These are phyloP conservation scores for Penicillium sp. DNA, from an alignment of 2,329 filamentous ascomycete species.

Conservation along the genomic window DNA sequence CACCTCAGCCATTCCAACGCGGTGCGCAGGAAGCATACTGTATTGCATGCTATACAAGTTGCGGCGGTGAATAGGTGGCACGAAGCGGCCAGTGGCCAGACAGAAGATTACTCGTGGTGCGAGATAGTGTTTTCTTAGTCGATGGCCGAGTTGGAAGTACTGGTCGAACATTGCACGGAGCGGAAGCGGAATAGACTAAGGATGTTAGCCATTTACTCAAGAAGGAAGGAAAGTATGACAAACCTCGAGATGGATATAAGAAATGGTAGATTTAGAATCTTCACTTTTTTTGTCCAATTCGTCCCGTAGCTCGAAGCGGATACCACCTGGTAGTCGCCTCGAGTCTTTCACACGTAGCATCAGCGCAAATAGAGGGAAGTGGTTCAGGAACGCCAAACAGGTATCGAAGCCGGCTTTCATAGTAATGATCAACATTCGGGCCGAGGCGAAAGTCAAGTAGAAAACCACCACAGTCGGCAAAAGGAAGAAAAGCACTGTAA, in stretches of 20 bases:
- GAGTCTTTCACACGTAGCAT: constrained; percentile 97
- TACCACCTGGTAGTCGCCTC: constrained; percentile 82
- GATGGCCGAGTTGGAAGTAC: constrained; percentile 90
- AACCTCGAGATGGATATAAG: constrained; percentile 84
- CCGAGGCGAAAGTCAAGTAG: constrained; percentile 92
- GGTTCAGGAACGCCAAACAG: constrained; percentile 87
- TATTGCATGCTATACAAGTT: constrained; percentile 96
- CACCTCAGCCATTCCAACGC: constrained; percentile 79
- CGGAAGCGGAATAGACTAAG: constrained; percentile 78
- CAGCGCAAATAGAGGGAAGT: constrained; percentile 93
- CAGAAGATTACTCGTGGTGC: constrained; percentile 84
- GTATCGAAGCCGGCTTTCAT: constrained; percentile 91
- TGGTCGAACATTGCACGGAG: constrained; percentile 96
- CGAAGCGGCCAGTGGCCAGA: constrained; percentile 84
- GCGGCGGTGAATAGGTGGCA: constrained; percentile 90
- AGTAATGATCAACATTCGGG: constrained; percentile 90
- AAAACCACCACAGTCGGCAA: constrained; percentile 94
- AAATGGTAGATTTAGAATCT: constrained; percentile 55
- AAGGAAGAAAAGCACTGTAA: constrained; percentile 91
- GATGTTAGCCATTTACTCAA: constrained; percentile 12
- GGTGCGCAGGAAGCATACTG: constrained; percentile 85
- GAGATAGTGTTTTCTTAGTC: constrained; percentile 92
- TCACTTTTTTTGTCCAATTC: constrained; percentile 50
- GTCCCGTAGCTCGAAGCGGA: constrained; percentile 86
- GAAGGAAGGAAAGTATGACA: constrained; percentile 11